Percentiles rank a stretch among this genome's conserved stretches.
phyloP scores from a whole-genome alignment of 1,284 basidiomycete genomes.

The Cryptococcus deneoformans region DNA sequence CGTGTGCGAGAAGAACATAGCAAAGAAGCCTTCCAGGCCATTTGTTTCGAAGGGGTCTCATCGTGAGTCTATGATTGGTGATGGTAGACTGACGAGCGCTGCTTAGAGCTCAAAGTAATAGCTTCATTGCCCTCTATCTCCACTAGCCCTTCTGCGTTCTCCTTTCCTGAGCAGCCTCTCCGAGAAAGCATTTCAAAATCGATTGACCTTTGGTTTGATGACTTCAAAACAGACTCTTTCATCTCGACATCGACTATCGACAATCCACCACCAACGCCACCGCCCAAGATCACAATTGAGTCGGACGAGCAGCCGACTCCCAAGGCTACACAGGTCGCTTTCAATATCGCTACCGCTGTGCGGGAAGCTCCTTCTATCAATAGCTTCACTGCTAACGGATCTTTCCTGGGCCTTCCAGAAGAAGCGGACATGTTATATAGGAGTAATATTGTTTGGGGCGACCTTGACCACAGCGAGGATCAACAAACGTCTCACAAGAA shows the following conservation, averaged over 20 bases:
- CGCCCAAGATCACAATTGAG: conserved; percentile 10
- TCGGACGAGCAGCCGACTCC: conserved; percentile 1
- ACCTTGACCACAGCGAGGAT: too few species aligned
- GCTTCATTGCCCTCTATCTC: conserved; percentile 4
- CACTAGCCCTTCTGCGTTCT: neutral
- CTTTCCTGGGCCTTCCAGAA: neutral
- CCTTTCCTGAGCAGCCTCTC: neutral
- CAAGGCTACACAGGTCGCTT: neutral
- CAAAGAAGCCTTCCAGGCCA: neutral
- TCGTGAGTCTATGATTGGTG: neutral
- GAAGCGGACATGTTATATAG: neutral
- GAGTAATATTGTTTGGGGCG: neutral
- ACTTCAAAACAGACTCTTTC: neutral
- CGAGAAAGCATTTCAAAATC: neutral
- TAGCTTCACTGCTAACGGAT: neutral
- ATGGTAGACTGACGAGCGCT: neutral
- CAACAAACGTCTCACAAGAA: too few species aligned
- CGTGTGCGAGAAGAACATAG: neutral
- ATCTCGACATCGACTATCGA: neutral
- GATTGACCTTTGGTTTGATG: neutral
- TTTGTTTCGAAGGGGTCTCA: neutral
- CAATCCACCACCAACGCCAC: neutral
- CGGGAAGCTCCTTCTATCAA: neutral
- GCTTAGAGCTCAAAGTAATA: neutral
- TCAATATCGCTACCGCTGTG: neutral